Conservation (phyloP, 495 filamentous ascomycete species). For the Astrothelium macrocarpum region DNA sequence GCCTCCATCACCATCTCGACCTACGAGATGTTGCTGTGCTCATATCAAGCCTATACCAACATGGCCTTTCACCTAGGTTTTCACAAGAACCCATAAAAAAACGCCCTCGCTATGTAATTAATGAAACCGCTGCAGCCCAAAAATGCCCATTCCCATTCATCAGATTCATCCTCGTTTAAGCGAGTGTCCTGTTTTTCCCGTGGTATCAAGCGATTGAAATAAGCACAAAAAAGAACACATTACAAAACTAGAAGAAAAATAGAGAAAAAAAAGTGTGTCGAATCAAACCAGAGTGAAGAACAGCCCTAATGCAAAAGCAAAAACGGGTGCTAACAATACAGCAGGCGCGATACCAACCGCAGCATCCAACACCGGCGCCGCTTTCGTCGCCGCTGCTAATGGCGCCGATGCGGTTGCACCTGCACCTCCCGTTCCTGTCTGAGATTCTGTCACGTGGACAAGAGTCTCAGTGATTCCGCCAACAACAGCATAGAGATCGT, state of each 20-base stretch:
- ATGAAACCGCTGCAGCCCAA: not conserved
- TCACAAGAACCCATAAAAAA: too few relatives aligned
- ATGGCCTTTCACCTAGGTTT: too few relatives aligned
- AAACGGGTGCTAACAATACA: not conserved
- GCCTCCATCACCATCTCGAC: too few relatives aligned
- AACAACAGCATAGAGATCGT: not conserved
- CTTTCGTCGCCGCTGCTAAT: not conserved
- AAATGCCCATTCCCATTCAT: not conserved
- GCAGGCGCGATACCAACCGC: not conserved
- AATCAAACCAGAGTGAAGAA: not conserved
- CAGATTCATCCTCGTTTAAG: not conserved
- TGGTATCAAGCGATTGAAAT: too few relatives aligned
- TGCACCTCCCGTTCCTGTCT: not conserved
- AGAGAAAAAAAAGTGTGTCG: not conserved
- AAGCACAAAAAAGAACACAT: not conserved
- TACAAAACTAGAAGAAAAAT: not conserved
- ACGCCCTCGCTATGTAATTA: constrained; percentile 6
- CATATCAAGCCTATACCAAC: too few relatives aligned
- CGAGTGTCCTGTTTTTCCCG: not conserved
- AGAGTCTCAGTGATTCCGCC: not conserved
- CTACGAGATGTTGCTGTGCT: too few relatives aligned
- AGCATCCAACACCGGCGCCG: not conserved
- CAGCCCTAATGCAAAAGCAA: not conserved
- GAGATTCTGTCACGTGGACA: not conserved
- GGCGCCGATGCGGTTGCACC: not conserved